Percentiles rank a stretch among this genome's conserved stretches.
Conservation (phyloP, 2,329 filamentous ascomycete genomes). For the Xylariomycetidae sp. region DNA sequence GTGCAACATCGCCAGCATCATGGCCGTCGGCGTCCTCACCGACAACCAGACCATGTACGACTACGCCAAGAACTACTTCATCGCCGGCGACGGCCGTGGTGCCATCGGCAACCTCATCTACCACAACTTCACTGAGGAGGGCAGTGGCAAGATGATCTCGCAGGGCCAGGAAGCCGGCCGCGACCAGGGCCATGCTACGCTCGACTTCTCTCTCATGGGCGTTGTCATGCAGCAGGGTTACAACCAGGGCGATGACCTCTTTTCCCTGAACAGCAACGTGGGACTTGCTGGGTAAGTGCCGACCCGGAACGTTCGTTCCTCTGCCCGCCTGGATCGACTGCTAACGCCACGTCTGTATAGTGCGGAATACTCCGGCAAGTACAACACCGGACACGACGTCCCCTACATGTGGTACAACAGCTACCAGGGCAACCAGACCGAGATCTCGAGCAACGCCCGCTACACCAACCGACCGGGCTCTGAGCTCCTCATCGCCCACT, state of each 20-base stretch:
- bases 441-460: conserved; percentile 26
- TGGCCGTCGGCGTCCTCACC: conserved; percentile 35
- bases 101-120: conserved; percentile 22
- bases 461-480: conserved; percentile 31
- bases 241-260: conserved; percentile 37
- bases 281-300: conserved; percentile 22
- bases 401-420: conserved; percentile 35
- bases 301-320: not conserved
- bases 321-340: not conserved
- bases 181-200: conserved; percentile 38
- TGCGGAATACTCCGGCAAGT: conserved; percentile 32
- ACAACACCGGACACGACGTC: conserved; percentile 36
- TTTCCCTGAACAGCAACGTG: conserved; percentile 25
- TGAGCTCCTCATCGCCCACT: conserved; percentile 36
- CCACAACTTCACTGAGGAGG: conserved; percentile 21
- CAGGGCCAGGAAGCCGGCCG: conserved; percentile 37
- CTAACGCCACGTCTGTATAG: conserved; percentile 12
- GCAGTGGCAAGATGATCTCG: conserved; percentile 24
- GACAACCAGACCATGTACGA: conserved; percentile 36
- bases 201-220: conserved; percentile 34
- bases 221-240: conserved; percentile 34
- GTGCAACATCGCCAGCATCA: conserved; percentile 34
- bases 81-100: conserved; percentile 32
- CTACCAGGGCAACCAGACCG: conserved; percentile 29
- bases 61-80: conserved; percentile 34